Evolutionary conservation across 2,329 filamentous ascomycete genomes (phyloP).

Genomic region (Coniella lustricola): DNA sequence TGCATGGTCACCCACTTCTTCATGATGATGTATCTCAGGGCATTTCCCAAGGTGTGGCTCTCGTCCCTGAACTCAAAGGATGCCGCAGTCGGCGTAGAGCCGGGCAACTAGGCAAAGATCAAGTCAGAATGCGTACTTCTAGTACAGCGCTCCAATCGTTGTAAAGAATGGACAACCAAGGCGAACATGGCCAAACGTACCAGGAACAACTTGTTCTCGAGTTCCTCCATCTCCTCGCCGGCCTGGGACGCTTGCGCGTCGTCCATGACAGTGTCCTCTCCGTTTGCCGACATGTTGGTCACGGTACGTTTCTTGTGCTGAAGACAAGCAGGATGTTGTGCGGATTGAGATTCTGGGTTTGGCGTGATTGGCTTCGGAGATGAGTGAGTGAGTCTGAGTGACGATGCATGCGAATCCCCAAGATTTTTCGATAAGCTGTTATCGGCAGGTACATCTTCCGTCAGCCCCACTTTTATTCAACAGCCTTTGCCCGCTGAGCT

Average conservation of each 20-base stretch:
- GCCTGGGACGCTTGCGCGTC: constrained; percentile 35
- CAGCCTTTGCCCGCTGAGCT: too few relatives aligned
- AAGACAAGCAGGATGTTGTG: neutral
- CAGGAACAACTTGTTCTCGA: constrained; percentile 21
- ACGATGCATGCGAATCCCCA: constrained; percentile 2
- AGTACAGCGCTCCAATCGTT: too few relatives aligned
- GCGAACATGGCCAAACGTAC: constrained; percentile 4
- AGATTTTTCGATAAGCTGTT: constrained; percentile 15
- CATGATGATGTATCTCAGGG: constrained; percentile 91
- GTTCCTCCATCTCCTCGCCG: constrained; percentile 26
- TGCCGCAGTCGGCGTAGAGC: constrained; percentile 78
- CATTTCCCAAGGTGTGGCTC: constrained; percentile 93
- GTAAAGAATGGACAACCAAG: neutral
- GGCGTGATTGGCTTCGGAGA: neutral
- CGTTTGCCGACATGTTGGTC: constrained; percentile 12
- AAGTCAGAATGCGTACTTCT: neutral
- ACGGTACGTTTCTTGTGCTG: too few relatives aligned
- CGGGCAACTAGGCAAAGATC: constrained; percentile 59
- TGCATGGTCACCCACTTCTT: constrained; percentile 68
- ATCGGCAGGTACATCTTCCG: constrained; percentile 1
- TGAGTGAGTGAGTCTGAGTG: neutral
- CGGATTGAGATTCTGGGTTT: neutral
- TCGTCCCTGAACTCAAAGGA: constrained; percentile 93
- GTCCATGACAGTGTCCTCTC: constrained; percentile 33
- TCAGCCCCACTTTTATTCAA: neutral